Conservation (phyloP, 306 rosid genomes). For the Glycine tomentella region DNA sequence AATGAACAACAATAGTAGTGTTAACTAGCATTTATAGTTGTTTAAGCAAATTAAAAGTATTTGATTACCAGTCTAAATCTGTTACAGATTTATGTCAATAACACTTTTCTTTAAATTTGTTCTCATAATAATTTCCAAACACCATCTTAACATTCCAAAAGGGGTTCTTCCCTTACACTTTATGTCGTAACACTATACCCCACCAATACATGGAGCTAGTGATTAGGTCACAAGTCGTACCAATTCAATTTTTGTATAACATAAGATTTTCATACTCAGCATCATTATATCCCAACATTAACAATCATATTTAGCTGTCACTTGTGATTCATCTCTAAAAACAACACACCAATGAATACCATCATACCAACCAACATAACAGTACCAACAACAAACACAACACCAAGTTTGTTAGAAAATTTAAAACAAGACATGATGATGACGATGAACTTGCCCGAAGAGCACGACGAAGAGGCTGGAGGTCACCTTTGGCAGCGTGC, state of each 20-base stretch:
- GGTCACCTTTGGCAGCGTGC: conserved; percentile 86
- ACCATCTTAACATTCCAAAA: conserved; percentile 19
- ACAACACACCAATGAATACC: conserved; percentile 25
- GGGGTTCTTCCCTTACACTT: not conserved
- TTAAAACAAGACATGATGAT: conserved; percentile 28
- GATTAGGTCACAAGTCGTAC: conserved; percentile 27
- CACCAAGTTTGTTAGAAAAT: conserved; percentile 25
- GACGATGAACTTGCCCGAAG: conserved; percentile 69
- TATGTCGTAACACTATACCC: conserved; percentile 27
- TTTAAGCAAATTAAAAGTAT: conserved; percentile 15
- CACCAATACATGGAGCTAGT: conserved; percentile 35
- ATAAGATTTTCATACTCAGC: conserved; percentile 12
- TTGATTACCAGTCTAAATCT: conserved; percentile 24
- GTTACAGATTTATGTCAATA: not conserved
- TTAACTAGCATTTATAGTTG: conserved; percentile 43
- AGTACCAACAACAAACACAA: conserved; percentile 8
- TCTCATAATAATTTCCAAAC: not conserved
- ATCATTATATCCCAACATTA: conserved; percentile 5
- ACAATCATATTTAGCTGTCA: conserved; percentile 32
- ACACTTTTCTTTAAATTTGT: not conserved
- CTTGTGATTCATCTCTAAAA: conserved; percentile 12
- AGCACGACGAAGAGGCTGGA: conserved; percentile 93
- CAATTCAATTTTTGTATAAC: conserved; percentile 16
- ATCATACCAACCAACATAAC: not conserved
- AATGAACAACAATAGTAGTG: conserved; percentile 17